Conservation (phyloP, 2,329 filamentous ascomycete species). For the Neopestalotiopsis sp. region DNA sequence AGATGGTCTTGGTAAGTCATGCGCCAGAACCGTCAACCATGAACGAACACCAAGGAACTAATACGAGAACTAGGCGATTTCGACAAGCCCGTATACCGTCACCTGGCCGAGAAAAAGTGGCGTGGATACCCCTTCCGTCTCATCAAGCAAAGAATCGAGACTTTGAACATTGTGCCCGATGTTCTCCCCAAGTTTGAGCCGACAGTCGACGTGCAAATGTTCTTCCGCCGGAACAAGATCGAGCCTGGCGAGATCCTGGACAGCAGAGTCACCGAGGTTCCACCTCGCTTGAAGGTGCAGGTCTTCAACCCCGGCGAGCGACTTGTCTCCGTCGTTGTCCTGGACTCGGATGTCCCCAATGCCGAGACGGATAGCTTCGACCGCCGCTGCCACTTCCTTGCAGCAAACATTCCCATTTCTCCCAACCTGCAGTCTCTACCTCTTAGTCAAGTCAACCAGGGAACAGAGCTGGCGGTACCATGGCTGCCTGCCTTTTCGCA, state of each 20-base stretch:
- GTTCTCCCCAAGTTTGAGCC: conserved; percentile 82
- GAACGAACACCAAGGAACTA: conserved; percentile 20
- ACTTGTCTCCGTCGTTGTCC: conserved; percentile 81
- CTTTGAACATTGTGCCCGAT: conserved; percentile 89
- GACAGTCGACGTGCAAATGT: conserved; percentile 78
- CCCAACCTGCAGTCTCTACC: conserved; percentile 65
- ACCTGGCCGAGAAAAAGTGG: conserved; percentile 89
- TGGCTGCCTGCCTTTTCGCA: conserved; percentile 89
- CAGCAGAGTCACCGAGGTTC: conserved; percentile 73
- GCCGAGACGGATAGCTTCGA: conserved; percentile 76
- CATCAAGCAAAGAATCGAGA: conserved; percentile 82
- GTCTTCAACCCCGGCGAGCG: conserved; percentile 83
- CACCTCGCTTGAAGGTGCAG: conserved; percentile 81
- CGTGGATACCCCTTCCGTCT: conserved; percentile 79
- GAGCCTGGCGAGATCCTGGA: conserved; percentile 80
- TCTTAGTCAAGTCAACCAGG: conserved; percentile 64
- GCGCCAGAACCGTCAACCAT: neutral
- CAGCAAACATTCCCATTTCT: conserved; percentile 64
- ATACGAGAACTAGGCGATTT: conserved; percentile 73
- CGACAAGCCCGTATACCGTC: conserved; percentile 94
- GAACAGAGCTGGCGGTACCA: conserved; percentile 72
- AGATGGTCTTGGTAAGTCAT: conserved; percentile 77
- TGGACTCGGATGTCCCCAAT: conserved; percentile 91
- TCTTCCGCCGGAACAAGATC: conserved; percentile 74
- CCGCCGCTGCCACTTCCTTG: conserved; percentile 87